A percentile compares a stretch with the other conserved stretches of the same genome.
phyloP scores from a whole-genome alignment of 768 basidiomycete genomes.

The Exidia glandulosa region DNA sequence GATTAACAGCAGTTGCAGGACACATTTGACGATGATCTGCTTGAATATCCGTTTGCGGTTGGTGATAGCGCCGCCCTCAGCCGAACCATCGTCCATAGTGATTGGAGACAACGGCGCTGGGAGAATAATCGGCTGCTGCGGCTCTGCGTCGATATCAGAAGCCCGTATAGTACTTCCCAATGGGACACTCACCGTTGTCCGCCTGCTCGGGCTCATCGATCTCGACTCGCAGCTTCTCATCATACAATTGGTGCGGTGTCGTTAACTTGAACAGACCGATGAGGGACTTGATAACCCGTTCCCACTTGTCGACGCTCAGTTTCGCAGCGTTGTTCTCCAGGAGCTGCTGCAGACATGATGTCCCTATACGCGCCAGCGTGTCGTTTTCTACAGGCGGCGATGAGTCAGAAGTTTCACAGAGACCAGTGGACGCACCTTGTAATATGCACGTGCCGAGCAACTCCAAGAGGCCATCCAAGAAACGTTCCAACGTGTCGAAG shows the following conservation, averaged over 20 bases:
- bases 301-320: constrained; percentile 78
- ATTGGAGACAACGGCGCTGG: constrained; percentile 78
- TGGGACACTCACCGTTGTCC: constrained; percentile 23
- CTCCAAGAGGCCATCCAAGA: constrained; percentile 88
- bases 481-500: constrained; percentile 82
- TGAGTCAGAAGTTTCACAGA: not conserved
- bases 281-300: constrained; percentile 82
- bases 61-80: constrained; percentile 39
- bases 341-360: constrained; percentile 92
- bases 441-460: constrained; percentile 93
- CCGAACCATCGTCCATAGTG: constrained; percentile 23
- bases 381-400: constrained; percentile 76
- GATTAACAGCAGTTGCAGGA: constrained; percentile 88
- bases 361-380: constrained; percentile 92
- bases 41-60: constrained; percentile 85
- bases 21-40: constrained; percentile 99
- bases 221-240: constrained; percentile 80
- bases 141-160: constrained; percentile 30
- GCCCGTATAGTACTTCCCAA: not conserved
- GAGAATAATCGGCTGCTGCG: constrained; percentile 57
- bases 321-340: constrained; percentile 87
- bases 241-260: constrained; percentile 93
- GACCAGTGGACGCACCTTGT: constrained; percentile 56
- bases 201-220: constrained; percentile 45
- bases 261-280: constrained; percentile 96